These are phyloP conservation scores for Fusarium subglutinans DNA, from an alignment of 2,329 filamentous ascomycete genomes.

Conservation along the genomic window DNA sequence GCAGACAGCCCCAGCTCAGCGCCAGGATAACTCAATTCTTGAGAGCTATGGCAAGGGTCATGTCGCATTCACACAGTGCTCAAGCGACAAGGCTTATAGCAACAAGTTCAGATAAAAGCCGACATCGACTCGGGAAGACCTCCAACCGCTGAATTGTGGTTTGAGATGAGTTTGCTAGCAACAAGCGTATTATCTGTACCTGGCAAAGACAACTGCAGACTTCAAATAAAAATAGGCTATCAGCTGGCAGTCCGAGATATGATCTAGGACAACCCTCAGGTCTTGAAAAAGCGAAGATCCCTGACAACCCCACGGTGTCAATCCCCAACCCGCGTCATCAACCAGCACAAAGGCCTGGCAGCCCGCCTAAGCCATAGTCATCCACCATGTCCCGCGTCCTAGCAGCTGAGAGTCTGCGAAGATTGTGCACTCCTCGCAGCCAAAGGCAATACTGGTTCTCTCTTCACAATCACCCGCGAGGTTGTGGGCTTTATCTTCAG, in stretches of 20 bases:
- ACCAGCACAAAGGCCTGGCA: not conserved
- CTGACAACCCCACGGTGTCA: not conserved
- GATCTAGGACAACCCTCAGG: not conserved
- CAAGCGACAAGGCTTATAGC: not conserved
- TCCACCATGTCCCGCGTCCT: no score
- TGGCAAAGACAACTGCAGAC: not conserved
- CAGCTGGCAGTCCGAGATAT: not conserved
- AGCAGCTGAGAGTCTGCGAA: no score
- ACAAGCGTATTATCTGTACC: not conserved
- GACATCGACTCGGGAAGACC: not conserved
- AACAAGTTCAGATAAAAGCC: not conserved
- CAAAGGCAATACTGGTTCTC: constrained; percentile 60
- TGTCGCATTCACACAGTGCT: not conserved
- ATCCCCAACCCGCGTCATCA: not conserved
- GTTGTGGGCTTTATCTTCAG: constrained; percentile 56
- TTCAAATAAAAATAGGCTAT: not conserved
- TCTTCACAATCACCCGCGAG: constrained; percentile 52
- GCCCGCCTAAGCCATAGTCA: not conserved
- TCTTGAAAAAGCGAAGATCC: not conserved
- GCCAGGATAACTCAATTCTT: no score
- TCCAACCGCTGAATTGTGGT: not conserved
- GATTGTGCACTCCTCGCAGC: constrained; percentile 62
- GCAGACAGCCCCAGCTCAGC: not conserved
- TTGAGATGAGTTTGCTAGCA: not conserved
- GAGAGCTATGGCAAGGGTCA: not conserved